phyloP scores from a whole-genome alignment of 140 eudicot species.

The Erigeron philadelphicus region DNA sequence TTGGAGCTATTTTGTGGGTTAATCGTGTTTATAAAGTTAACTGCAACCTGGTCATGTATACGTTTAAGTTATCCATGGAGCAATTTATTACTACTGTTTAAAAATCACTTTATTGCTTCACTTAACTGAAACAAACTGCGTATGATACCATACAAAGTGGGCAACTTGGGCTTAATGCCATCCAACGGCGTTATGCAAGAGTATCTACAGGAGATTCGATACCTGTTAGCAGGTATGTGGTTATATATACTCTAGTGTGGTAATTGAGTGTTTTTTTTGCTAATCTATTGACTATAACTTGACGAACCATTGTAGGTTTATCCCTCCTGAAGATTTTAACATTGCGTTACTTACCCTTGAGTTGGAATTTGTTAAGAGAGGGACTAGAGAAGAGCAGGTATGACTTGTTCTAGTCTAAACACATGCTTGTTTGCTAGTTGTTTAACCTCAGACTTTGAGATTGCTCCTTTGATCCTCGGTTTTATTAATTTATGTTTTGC shows the following conservation, averaged over 20 bases:
- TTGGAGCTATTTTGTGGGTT: neutral
- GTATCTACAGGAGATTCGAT: slow-evolving; percentile 73
- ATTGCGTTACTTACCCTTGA: slow-evolving; percentile 83
- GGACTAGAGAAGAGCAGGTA: slow-evolving; percentile 78
- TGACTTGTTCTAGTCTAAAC: slow-evolving; percentile 6
- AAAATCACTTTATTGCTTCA: slow-evolving; percentile 10
- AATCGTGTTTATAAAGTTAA: neutral
- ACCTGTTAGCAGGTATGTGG: slow-evolving; percentile 57
- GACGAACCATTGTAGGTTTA: slow-evolving; percentile 43
- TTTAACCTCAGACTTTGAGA: slow-evolving; percentile 16
- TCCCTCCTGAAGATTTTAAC: slow-evolving; percentile 72
- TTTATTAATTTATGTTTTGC: slow-evolving; percentile 15
- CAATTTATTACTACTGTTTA: neutral
- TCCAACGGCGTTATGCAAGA: slow-evolving; percentile 75
- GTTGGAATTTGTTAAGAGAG: slow-evolving; percentile 78
- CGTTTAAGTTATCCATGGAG: slow-evolving; percentile 6
- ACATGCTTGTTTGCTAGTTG: neutral
- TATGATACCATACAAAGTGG: slow-evolving; percentile 59
- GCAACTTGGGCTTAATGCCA: slow-evolving; percentile 71
- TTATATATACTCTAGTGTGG: neutral
- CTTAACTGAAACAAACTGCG: slow-evolving; percentile 62
- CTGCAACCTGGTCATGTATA: neutral
- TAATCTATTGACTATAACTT: neutral
- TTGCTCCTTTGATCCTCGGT: neutral
- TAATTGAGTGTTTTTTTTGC: slow-evolving; percentile 4